Base-by-base conservation (phyloP, 2,329 filamentous ascomycete genomes). In the Aspergillus bombycis region DNA sequence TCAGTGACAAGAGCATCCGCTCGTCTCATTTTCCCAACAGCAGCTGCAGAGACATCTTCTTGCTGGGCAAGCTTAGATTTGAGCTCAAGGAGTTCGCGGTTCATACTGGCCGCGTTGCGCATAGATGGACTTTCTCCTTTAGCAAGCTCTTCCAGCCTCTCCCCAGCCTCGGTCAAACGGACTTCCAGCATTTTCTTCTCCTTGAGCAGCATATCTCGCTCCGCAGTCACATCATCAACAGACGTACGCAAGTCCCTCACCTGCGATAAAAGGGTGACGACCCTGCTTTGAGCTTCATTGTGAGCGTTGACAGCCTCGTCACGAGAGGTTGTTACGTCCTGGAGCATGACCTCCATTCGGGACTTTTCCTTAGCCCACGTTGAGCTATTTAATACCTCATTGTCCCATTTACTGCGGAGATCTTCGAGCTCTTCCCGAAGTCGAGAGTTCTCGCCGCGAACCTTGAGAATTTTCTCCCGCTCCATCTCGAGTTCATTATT, bases 341-440 rank as follows among this genome's bases (percentile, higher is more conserved):
- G 89, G 60, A 99, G 84, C 6, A 93, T 96, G 64, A 93, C 88
- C 76, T 98, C 94, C 46, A 99, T 85, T 19, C 94, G 90, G 19
- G 93, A 87, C 83, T 98, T 98, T 81, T 99, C 94, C 82, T 99
- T 99, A 14, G 94, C 94, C 94, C 95, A 98, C 0, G 94, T 97
- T 19, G 93, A 96, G 78, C 93, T 96, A 80, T 98, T 98, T 70
- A 98, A 87, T 12, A 98, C 93, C 79, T 99, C 94, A 71, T 98
- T 93, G 73, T 99, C 95, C 94, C 95, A 98, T 81, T 98, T 98
- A 70, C 90, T 93, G 68, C 95, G 89, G 63, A 98, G 85, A 72
- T 97, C 93, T 71, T 99, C 95, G 28, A 98, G 88, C 79, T 99
- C 95, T 75, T 98, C 94, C n/a, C 94, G 90, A 59, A 99, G 85